Percentiles rank a stretch among this genome's conserved stretches.
Evolutionary conservation across 495 filamentous ascomycete genomes (phyloP).

Genomic region (Talaromyces nanjingensis): DNA sequence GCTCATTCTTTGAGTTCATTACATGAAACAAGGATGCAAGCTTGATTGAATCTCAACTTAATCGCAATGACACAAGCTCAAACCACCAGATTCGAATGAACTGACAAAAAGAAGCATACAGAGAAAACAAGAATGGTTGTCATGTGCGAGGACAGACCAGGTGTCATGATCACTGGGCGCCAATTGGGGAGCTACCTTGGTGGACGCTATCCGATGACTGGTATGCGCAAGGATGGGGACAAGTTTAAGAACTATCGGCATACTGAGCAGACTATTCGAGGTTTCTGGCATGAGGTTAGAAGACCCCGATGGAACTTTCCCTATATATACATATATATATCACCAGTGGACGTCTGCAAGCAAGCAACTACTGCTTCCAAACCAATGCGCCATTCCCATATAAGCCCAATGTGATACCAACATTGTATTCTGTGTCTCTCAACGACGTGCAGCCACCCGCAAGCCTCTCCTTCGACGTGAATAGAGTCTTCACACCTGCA

Average conservation of each 20-base stretch:
- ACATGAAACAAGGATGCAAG: background rate
- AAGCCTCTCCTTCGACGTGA: background rate
- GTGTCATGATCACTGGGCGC: conserved; percentile 34
- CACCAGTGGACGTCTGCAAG: background rate
- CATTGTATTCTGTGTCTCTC: background rate
- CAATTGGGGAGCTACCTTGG: conserved; percentile 31
- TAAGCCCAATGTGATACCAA: background rate
- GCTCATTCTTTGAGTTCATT: background rate
- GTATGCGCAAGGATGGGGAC: conserved; percentile 9
- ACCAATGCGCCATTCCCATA: background rate
- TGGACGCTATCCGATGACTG: conserved; percentile 17
- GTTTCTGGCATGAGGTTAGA: conserved; percentile 36
- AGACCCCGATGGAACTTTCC: too few species aligned
- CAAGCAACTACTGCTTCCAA: background rate
- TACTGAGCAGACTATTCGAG: conserved; percentile 31
- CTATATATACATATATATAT: background rate
- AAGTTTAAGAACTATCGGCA: conserved; percentile 27
- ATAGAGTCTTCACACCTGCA: background rate
- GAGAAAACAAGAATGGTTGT: conserved; percentile 20
- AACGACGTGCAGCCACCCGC: background rate
- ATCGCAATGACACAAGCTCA: background rate
- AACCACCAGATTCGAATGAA: background rate
- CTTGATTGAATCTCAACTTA: background rate
- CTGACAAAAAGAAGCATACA: background rate
- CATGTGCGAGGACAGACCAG: conserved; percentile 24